Conservation (phyloP, 208 protist species). For the Polymyxa betae region DNA sequence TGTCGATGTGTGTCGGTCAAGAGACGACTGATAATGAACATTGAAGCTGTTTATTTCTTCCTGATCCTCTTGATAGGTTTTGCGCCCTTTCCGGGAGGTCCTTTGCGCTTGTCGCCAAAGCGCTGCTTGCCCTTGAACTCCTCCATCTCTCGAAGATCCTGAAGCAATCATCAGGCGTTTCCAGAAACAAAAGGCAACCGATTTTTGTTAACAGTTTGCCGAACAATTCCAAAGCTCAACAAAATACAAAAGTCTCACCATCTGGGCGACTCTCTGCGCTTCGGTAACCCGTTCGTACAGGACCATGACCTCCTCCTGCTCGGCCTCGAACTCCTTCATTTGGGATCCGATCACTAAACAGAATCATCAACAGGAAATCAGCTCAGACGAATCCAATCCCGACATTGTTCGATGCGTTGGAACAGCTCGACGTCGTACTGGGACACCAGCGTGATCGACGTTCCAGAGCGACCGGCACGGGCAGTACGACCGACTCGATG, state of each 20-base stretch:
- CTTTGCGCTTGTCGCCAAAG: not conserved
- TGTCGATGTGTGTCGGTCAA: no score
- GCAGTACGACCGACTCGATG: conserved; percentile 95
- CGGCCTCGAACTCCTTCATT: conserved; percentile 57
- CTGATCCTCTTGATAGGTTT: no score
- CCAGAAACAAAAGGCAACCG: no score
- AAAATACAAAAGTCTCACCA: conserved; percentile 52
- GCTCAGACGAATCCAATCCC: conserved; percentile 66
- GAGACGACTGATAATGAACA: no score
- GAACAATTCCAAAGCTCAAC: not conserved
- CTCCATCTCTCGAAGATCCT: conserved; percentile 43
- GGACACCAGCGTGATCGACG: conserved; percentile 93
- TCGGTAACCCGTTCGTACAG: conserved; percentile 64
- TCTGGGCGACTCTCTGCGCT: conserved; percentile 63
- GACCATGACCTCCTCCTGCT: conserved; percentile 65
- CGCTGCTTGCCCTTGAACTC: not conserved
- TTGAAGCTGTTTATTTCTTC: no score
- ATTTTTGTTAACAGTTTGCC: not conserved
- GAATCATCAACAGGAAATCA: not conserved
- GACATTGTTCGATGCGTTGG: conserved; percentile 93
- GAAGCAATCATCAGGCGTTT: no score
- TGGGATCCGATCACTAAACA: conserved; percentile 54
- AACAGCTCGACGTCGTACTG: conserved; percentile 98
- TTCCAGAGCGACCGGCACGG: conserved; percentile 86
- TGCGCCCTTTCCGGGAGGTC: no score